These are phyloP conservation scores for Dictyostelium citrinum DNA, from an alignment of 78 protist genomes.

Conservation along the genomic window DNA sequence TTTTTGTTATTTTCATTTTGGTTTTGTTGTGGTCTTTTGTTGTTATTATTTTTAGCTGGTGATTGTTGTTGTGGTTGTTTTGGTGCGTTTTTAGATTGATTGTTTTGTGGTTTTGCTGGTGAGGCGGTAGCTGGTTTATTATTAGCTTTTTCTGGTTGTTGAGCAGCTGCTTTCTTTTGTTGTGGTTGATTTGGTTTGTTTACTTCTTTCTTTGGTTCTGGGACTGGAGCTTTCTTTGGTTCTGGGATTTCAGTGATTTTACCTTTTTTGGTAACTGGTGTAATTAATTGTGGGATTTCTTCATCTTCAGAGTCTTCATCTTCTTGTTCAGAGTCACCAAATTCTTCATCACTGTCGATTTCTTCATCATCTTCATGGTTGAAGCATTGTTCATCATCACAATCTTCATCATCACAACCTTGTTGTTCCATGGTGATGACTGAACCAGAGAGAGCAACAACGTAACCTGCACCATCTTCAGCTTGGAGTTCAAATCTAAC, in stretches of 20 bases:
- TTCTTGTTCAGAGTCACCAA: neutral
- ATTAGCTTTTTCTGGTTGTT: conserved; percentile 1
- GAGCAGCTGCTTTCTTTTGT: neutral
- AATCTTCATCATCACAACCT: conserved; percentile 6
- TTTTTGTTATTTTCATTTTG: conserved; percentile 4
- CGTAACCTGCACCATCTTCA: neutral
- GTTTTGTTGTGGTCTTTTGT: conserved; percentile 3
- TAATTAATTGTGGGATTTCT: neutral
- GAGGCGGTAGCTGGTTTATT: neutral
- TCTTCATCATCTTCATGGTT: conserved; percentile 12
- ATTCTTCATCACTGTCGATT: neutral
- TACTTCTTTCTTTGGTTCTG: neutral
- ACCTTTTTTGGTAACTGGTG: neutral
- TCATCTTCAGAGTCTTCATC: neutral
- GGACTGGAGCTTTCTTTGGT: neutral
- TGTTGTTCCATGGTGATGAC: neutral
- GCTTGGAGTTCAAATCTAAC: neutral
- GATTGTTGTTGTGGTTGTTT: conserved; percentile 15
- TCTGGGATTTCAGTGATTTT: neutral
- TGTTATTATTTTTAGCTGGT: neutral
- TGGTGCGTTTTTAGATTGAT: neutral
- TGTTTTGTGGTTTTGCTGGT: neutral
- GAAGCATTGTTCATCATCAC: neutral
- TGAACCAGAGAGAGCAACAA: neutral
- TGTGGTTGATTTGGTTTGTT: neutral